Evolutionary conservation across 257 asterid genomes (phyloP), one percentile per base, ranked within the genome.

Genomic region (Solanum neorickii): DNA sequence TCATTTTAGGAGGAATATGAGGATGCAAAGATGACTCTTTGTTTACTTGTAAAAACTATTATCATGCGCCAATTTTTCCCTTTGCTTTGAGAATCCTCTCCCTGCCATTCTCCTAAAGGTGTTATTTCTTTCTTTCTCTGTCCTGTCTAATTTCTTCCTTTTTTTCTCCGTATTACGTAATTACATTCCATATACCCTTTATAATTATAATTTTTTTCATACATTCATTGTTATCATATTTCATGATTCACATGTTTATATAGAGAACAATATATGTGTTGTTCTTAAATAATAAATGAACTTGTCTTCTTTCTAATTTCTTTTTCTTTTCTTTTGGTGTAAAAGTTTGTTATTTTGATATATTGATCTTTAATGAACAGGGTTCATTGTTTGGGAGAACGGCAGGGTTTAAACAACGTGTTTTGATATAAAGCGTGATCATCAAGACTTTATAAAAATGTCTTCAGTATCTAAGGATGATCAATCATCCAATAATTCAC

Each of bases 71-170:
- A 73, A 90, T 77, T 91, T 85, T 76, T 83, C 59, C 87, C 86
- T 66, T 89, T 82, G n/a, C 91, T 90, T 87, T 68, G 90, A 76
- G 76, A 92, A 89, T 84, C 73, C 35, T 73, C 78, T 78, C 91
- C 92, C 92, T 91, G 90, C 94, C 95, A 88, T 91, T 92, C 93
- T 92, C 95, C 88, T 87, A 29, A 60, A 86, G 88, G 88, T 87
- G 9, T 49, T 37, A 72, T 73, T 56, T 20, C n/a, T 62, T 73
- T 21, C 74, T 72, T 9, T 72, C 49, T 41, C 60, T 10, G 25
- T 86, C 56, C 27, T 56, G 20, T 52, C 8, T 52, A 47, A 11
- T 23, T 86, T 16, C 65, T 23, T 68, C 23, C 49, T 21, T 8
- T 21, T 8, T 47, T 46, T 42, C 37, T 49, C 74, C 33, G 3